Conservation (phyloP, 2,329 filamentous ascomycete genomes). For the Aspergillus sp. region DNA sequence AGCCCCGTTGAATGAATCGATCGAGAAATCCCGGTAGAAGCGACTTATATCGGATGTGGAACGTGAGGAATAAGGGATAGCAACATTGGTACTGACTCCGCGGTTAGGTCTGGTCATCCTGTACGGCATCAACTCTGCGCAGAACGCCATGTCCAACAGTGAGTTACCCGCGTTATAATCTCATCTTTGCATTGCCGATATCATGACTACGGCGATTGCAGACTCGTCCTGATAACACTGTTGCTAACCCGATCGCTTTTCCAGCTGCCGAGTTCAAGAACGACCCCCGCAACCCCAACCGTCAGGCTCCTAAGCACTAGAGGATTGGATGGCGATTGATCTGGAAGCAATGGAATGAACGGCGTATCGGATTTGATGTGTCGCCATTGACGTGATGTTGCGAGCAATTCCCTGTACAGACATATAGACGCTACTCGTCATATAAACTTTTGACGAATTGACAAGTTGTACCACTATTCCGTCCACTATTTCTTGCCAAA, state of each 20-base stretch:
- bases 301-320: conserved; percentile 40
- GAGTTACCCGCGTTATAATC: conserved; percentile 42
- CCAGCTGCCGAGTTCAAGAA: conserved; percentile 93
- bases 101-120: conserved; percentile 73
- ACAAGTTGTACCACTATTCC: conserved; percentile 40
- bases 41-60: neutral
- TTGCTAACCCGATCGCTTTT: conserved; percentile 21
- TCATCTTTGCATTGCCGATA: neutral
- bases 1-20: neutral
- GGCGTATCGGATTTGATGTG: conserved; percentile 20
- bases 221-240: neutral
- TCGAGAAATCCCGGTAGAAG: neutral
- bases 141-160: conserved; percentile 77
- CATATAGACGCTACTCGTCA: conserved; percentile 39
- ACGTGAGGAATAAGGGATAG: neutral
- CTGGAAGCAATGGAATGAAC: conserved; percentile 17
- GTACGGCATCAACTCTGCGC: conserved; percentile 86
- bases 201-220: neutral
- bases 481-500: neutral
- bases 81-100: conserved; percentile 26
- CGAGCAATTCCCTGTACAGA: conserved; percentile 38
- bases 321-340: conserved; percentile 19
- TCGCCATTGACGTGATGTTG: conserved; percentile 26
- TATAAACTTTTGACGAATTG: conserved; percentile 34
- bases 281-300: conserved; percentile 76